A percentile compares a stretch with the other conserved stretches of the same genome.
phyloP scores from a whole-genome alignment of 768 basidiomycete genomes.

The Porpolomopsis calyptriformis region DNA sequence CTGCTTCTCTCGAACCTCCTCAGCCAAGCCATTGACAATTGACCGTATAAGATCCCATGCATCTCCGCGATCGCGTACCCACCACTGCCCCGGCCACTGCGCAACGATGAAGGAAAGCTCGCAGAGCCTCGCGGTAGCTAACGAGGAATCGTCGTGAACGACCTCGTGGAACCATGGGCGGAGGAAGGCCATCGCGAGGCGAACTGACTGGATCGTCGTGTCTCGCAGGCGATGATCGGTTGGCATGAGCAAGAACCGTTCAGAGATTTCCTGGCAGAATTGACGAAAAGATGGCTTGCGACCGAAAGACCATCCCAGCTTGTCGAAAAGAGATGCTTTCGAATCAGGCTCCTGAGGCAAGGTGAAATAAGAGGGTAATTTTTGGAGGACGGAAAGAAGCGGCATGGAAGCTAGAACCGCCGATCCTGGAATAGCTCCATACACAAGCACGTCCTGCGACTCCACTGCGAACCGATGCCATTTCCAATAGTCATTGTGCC shows the following conservation, averaged over 20 bases:
- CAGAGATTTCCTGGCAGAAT: conserved; percentile 63
- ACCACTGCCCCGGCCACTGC: conserved; percentile 60
- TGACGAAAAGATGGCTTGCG: conserved; percentile 53
- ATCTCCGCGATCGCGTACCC: conserved; percentile 55
- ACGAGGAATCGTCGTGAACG: conserved; percentile 28
- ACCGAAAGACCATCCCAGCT: conserved; percentile 44
- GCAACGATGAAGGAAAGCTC: conserved; percentile 41
- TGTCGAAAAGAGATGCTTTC: conserved; percentile 21
- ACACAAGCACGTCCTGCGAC: conserved; percentile 65
- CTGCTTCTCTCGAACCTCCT: conserved; percentile 47
- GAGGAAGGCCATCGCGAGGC: conserved; percentile 56
- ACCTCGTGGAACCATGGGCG: conserved; percentile 57
- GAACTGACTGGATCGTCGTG: conserved; percentile 56
- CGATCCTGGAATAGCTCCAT: conserved; percentile 53
- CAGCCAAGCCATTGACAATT: conserved; percentile 50
- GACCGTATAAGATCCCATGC: conserved; percentile 47
- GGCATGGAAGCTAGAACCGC: conserved; percentile 66
- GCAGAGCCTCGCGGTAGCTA: conserved; percentile 26
- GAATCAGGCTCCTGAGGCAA: conserved; percentile 19
- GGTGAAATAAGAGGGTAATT: conserved; percentile 64
- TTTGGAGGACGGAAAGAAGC: conserved; percentile 49
- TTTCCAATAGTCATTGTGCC: conserved; percentile 56
- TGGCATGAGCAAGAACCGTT: conserved; percentile 45
- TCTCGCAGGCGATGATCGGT: conserved; percentile 50
- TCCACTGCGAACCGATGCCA: conserved; percentile 70